Evolutionary conservation across 2,329 filamentous ascomycete species (phyloP), one percentile per base, ranked within the genome.

Genomic region (Bretziella fagacearum): DNA sequence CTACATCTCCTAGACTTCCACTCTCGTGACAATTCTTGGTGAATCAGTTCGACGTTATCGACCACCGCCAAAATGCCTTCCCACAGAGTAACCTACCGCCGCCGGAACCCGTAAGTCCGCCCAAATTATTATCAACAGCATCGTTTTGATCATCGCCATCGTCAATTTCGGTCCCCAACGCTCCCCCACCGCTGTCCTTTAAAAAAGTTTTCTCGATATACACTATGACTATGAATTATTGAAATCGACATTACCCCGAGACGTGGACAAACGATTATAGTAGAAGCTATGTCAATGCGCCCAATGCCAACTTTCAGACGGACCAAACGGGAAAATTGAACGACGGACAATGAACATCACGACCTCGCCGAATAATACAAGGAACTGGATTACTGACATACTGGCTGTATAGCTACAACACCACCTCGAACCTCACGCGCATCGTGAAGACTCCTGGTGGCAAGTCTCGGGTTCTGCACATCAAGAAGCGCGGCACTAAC

Each of bases 401-500:
- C 10, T 17, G 32, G 32, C 15, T 46, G 37, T 46, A 17, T 63
- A 91, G 84, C 65, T 98, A 96, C 84, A 96, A 96, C 81, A 96
- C 89, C 67, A 74, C 74, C 66, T 93, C 84, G 68, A 95, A 98
- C 83, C 85, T 86, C 71, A 89, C 91, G 67, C 83, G 91, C 65
- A 76, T 93, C 63, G 68, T 94, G 70, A 91, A 91, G 79, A 98
- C 91, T 58, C 91, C 93, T 58, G 93, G 91, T 68, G 91, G 91
- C 67, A 78, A 89, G 67, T 80, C 94, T 63, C 81, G 91, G 67
- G 81, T 94, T 65, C 83, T 96, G 61, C 89, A 98, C 81, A 87
- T 95, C 76, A 96, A 96, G 84, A 98, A 98, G 85, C 84, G 81
- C 68, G 91, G 87, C 60, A 93, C 86, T 66, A 83, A 87, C 56